Base-by-base conservation (phyloP, 2,329 filamentous ascomycete genomes). In the Camillea tinctor region DNA sequence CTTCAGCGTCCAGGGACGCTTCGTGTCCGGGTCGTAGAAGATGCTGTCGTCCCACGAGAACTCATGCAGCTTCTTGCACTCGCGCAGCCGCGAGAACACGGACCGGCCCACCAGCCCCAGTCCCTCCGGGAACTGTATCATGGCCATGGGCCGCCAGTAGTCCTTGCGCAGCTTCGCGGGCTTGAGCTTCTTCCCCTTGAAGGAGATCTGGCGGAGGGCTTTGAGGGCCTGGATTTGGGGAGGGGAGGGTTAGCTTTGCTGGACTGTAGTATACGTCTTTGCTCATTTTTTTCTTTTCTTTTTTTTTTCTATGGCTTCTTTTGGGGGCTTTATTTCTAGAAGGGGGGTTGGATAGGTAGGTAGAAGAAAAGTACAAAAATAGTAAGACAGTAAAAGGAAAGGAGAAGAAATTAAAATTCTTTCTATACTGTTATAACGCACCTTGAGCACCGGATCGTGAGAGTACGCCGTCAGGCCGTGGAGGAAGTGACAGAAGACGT, bases 151-250 rank as follows among this genome's bases (percentile, higher is more conserved):
- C 36, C 77, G 76, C 87, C 88, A 90, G 75, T 86, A 84, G 76
- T 90, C 88, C 73, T 86, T 88, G 60, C 88, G 85, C 48, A 90
- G 76, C 68, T 84, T 85, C 57, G 81, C 72, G 1, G 86, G 86
- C 65, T 84, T 83, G 52, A 84, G 81, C 75, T 90, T 89, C 73
- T 89, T 90, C 74, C 87, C 87, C 64, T 86, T 86, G 77, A 83
- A 90, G 53, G 85, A 82, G 61, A 73, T 64, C 54, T 73, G 72
- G 56, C 6, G 68, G 65, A 54, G 60, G 63, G 58, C 57, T 67
- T 30, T 30, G 26, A 30, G 26, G 20, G 67, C 61, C 71, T 73
- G 44, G 52, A 50, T 15, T 22, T 23, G 19, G 48, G 55, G 51
- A 49, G 24, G 49, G 30, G 57, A 26, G 49, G 52, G 23, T 40